Evolutionary conservation across 306 rosid genomes (phyloP), one percentile per base, ranked within the genome.

Genomic region (Cucurbita maxima): DNA sequence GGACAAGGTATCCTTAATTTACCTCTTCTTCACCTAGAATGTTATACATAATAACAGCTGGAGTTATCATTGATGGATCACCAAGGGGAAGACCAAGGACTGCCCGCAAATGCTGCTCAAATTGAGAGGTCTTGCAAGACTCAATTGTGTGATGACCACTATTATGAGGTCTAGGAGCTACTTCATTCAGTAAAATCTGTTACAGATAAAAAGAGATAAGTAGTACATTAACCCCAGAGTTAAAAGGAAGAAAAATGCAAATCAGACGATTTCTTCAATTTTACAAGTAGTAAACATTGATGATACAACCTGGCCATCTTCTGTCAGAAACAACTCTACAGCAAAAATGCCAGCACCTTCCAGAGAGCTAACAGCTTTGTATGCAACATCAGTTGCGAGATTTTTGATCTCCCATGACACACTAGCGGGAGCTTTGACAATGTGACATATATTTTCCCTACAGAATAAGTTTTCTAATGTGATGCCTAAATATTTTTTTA

Each of bases 341-440:
- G 99, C 99, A 83, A 91, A 94, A 57, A 91, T 92, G 58, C 99
- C 99, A 50, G 97, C 99, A 3, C 99, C 99, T 82, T 91, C 91
- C 69, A 94, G 79, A 48, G 97, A 88, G 52, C 83, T 83, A 71
- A 94, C 92, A 77, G 99, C 96, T 81, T 87, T 88, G 79, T 55
- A 74, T 22, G 99, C 96, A 76, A 89, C 89, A 70, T 91, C 88
- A 60, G 88, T 81, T 37, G 99, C 99, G 69, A 74, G 81, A 75
- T 82, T 82, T 66, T 71, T 80, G 58, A 86, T 78, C 83, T 81
- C 84, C 97, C 96, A 86, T 30, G 92, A 81, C 57, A 88, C 85
- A 19, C 86, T 77, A 74, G 97, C 96, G 1, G 99, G 95, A 74
- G 99, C 85, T 84, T 77, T 89, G 52, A 91, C 97, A 63, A 94